Evolutionary conservation across 805 yeast species (phyloP).

Genomic region (Teunomyces gatunensis): DNA sequence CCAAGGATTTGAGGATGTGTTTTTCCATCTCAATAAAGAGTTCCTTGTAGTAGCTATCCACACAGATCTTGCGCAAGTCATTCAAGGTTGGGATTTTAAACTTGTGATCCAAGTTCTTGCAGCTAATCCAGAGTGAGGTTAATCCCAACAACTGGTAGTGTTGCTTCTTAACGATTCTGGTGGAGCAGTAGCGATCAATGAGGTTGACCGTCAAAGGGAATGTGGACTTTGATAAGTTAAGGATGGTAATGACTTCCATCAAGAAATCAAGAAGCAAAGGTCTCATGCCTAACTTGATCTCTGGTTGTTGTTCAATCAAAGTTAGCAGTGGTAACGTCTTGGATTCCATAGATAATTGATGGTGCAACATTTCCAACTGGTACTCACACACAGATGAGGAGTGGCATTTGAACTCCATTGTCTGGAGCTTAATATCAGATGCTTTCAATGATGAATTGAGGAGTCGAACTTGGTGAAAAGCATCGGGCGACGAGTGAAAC

Average conservation of each 20-base stretch:
- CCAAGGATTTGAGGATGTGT: slow-evolving; percentile 57
- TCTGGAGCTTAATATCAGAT: slow-evolving; percentile 37
- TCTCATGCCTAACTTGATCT: slow-evolving; percentile 43
- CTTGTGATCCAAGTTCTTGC: slow-evolving; percentile 51
- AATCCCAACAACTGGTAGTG: slow-evolving; percentile 45
- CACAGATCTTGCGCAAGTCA: slow-evolving; percentile 54
- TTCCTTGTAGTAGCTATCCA: slow-evolving; percentile 54
- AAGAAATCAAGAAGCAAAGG: slow-evolving; percentile 42
- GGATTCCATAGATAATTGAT: slow-evolving; percentile 23
- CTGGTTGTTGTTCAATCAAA: slow-evolving; percentile 46
- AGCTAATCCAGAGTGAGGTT: slow-evolving; percentile 43
- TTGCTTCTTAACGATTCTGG: slow-evolving; percentile 44
- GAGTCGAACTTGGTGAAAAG: slow-evolving; percentile 31
- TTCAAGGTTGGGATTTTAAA: slow-evolving; percentile 56
- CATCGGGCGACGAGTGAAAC: slow-evolving; percentile 26
- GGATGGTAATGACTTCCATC: slow-evolving; percentile 44
- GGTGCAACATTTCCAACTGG: slow-evolving; percentile 41
- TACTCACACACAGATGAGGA: slow-evolving; percentile 43
- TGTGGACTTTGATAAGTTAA: slow-evolving; percentile 37
- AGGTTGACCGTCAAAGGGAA: slow-evolving; percentile 45
- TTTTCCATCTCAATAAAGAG: slow-evolving; percentile 67
- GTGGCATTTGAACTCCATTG: slow-evolving; percentile 50
- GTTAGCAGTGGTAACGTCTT: slow-evolving; percentile 20
- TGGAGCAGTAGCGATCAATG: slow-evolving; percentile 44
- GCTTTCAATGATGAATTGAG: slow-evolving; percentile 35